Evolutionary conservation across 2,329 filamentous ascomycete species (phyloP).

Genomic region (Aspergillus alliaceus): DNA sequence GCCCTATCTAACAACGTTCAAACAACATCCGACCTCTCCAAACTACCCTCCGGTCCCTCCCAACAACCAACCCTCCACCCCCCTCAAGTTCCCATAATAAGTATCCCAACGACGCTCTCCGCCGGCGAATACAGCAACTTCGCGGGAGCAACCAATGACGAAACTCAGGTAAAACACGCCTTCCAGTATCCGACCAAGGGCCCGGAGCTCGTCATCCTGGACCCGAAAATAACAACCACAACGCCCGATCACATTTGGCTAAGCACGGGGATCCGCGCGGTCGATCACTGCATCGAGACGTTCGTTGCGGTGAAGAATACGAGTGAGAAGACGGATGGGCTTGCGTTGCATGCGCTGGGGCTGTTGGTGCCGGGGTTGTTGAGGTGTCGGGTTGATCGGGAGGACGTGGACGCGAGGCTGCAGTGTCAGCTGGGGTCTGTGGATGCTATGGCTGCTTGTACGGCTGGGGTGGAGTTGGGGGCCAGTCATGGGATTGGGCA

Average conservation of each 20-base stretch:
- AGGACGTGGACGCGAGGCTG: slow-evolving; percentile 45
- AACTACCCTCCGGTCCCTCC: slow-evolving; percentile 31
- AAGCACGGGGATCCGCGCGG: slow-evolving; percentile 56
- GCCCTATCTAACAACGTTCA: slow-evolving; percentile 50
- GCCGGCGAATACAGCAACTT: slow-evolving; percentile 45
- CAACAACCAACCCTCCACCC: slow-evolving; percentile 25
- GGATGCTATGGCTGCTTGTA: slow-evolving; percentile 52
- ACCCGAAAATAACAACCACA: slow-evolving; percentile 58
- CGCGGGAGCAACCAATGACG: slow-evolving; percentile 40
- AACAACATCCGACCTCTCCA: slow-evolving; percentile 40
- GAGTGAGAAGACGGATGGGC: slow-evolving; percentile 36
- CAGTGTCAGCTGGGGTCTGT: slow-evolving; percentile 54
- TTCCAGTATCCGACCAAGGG: slow-evolving; percentile 42
- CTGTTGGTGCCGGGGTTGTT: slow-evolving; percentile 47
- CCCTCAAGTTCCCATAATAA: slow-evolving; percentile 35
- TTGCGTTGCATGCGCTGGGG: slow-evolving; percentile 41
- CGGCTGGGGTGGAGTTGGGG: slow-evolving; percentile 43
- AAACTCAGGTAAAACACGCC: slow-evolving; percentile 35
- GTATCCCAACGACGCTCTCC: slow-evolving; percentile 44
- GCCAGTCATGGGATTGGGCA: slow-evolving; percentile 56
- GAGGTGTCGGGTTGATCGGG: slow-evolving; percentile 35
- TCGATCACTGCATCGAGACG: slow-evolving; percentile 61
- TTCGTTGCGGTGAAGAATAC: slow-evolving; percentile 45
- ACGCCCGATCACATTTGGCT: slow-evolving; percentile 48
- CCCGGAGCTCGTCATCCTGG: slow-evolving; percentile 56